Percentiles rank a stretch among this genome's conserved stretches.
Evolutionary conservation across 768 basidiomycete species (phyloP).

Genomic region (Agaricus blazei): DNA sequence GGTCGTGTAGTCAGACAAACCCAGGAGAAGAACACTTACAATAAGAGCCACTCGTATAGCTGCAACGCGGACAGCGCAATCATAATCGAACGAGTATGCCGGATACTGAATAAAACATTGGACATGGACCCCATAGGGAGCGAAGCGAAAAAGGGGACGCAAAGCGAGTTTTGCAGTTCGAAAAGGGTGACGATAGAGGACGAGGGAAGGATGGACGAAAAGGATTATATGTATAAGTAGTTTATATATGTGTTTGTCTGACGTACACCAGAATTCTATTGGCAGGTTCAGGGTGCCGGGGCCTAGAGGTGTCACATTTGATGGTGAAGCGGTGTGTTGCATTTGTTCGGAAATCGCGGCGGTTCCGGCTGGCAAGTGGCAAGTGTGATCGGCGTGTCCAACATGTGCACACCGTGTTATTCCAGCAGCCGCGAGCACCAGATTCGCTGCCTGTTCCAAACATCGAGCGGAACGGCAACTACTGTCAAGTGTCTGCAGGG

Average conservation of each 20-base stretch:
- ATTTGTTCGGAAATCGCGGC: too few species aligned
- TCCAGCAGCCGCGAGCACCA: too few species aligned
- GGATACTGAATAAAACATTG: neutral
- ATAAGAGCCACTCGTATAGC: slow-evolving; percentile 32
- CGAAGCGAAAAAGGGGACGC: neutral
- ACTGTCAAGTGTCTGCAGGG: too few species aligned
- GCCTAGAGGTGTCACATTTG: too few species aligned
- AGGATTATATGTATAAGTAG: neutral
- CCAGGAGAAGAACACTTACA: slow-evolving; percentile 19
- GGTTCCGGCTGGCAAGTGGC: too few species aligned
- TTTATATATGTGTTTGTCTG: neutral
- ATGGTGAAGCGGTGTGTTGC: too few species aligned
- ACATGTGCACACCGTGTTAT: too few species aligned
- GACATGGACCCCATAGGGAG: neutral
- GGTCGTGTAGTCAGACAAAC: neutral
- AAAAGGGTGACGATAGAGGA: neutral
- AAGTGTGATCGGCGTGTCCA: too few species aligned
- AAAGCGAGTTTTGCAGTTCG: neutral
- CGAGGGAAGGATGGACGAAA: neutral
- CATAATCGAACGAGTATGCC: neutral
- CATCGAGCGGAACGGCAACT: too few species aligned
- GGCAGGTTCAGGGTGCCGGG: too few species aligned
- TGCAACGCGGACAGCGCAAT: slow-evolving; percentile 1
- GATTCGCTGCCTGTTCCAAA: too few species aligned
- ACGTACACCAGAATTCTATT: too few species aligned